These are phyloP conservation scores for Scedosporium aurantiacum DNA, from an alignment of 2,329 filamentous ascomycete genomes.

Conservation along the genomic window DNA sequence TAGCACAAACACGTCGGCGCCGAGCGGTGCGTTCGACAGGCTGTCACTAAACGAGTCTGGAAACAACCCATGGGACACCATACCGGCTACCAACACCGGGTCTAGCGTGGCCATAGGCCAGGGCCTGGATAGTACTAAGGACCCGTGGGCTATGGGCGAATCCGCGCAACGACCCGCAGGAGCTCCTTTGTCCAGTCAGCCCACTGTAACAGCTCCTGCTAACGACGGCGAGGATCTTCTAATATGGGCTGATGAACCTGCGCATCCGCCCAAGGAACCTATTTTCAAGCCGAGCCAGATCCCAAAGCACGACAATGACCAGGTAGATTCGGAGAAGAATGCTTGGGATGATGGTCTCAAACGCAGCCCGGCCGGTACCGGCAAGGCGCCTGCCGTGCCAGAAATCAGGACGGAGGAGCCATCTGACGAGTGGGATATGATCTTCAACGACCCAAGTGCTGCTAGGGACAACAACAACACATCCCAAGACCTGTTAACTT, in stretches of 20 bases:
- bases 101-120: constrained; percentile 17
- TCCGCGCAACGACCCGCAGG: not conserved
- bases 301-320: not conserved
- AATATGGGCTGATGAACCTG: not conserved
- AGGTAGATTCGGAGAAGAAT: not conserved
- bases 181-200: not conserved
- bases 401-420: not conserved
- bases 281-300: not conserved
- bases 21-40: constrained; percentile 28
- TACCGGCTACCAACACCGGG: constrained; percentile 19
- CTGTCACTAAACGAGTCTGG: constrained; percentile 29
- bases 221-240: constrained; percentile 2
- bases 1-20: constrained; percentile 11
- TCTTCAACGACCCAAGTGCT: not conserved
- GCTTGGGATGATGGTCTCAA: not conserved
- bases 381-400: not conserved
- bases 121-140: constrained; percentile 22
- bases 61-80: constrained; percentile 31
- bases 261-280: not conserved
- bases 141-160: constrained; percentile 13
- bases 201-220: not conserved
- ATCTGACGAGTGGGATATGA: constrained; percentile 4
- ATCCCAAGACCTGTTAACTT: not conserved
- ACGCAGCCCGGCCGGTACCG: not conserved
- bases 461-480: not conserved